A percentile compares a stretch with the other conserved stretches of the same genome.
These are phyloP conservation scores for Abelmoschus esculentus DNA, from an alignment of 345 rosid genomes.

Conservation along the genomic window DNA sequence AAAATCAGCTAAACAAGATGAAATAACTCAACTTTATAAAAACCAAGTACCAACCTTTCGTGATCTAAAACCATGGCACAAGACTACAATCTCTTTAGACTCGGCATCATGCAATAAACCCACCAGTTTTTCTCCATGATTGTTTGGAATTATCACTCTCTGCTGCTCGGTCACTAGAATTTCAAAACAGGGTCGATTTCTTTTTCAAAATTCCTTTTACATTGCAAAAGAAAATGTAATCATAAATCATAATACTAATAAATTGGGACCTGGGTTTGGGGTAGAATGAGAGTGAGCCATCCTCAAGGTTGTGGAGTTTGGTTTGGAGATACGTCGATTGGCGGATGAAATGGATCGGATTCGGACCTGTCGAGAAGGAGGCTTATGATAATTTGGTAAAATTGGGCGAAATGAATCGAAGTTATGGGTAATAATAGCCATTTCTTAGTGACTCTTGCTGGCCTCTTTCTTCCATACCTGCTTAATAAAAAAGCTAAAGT, in stretches of 20 bases:
- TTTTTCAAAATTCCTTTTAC: neutral
- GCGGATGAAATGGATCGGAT: neutral
- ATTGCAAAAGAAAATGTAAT: neutral
- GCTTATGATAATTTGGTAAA: conserved; percentile 5
- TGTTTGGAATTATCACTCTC: conserved; percentile 41
- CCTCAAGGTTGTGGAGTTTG: neutral
- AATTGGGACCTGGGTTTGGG: conserved; percentile 7
- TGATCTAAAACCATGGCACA: conserved; percentile 77
- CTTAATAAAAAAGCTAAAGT: too few relatives aligned
- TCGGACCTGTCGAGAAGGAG: conserved; percentile 10
- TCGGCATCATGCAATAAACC: conserved; percentile 71
- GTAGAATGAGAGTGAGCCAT: conserved; percentile 6
- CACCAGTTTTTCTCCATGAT: conserved; percentile 51
- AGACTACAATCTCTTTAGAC: conserved; percentile 46
- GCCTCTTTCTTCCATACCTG: neutral
- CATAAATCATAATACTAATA: neutral
- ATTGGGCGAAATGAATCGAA: neutral
- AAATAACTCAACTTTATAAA: neutral
- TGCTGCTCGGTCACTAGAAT: conserved; percentile 18
- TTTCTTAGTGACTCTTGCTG: neutral
- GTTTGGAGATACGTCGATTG: neutral
- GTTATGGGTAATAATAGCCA: conserved; percentile 12
- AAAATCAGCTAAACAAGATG: neutral
- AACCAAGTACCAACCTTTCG: conserved; percentile 37
- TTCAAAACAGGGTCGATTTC: neutral